These are phyloP conservation scores for Fusarium sublunatum DNA, from an alignment of 2,329 filamentous ascomycete genomes.

Conservation along the genomic window DNA sequence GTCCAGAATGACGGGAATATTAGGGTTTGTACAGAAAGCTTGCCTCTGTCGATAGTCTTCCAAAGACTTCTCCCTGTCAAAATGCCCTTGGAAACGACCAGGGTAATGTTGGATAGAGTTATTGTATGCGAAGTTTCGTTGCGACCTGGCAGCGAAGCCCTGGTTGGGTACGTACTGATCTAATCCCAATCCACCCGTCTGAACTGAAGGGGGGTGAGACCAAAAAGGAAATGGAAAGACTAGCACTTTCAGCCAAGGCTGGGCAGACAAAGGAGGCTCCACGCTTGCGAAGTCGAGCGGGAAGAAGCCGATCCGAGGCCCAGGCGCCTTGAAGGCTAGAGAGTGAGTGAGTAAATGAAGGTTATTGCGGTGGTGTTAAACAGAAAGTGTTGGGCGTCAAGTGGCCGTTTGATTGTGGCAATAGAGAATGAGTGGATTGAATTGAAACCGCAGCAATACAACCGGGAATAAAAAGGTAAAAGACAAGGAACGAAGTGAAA, in stretches of 20 bases:
- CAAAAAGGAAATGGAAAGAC: conserved; percentile 20
- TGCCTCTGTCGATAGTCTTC: conserved; percentile 8
- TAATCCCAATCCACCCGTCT: not conserved
- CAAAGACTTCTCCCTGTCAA: conserved; percentile 12
- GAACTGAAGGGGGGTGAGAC: conserved; percentile 26
- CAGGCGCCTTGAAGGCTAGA: not conserved
- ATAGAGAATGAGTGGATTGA: not conserved
- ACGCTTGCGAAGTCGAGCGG: conserved; percentile 26
- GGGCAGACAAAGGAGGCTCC: conserved; percentile 34
- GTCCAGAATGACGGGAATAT: not conserved
- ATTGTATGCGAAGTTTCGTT: conserved; percentile 22
- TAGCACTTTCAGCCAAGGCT: conserved; percentile 33
- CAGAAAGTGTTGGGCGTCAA: conserved; percentile 8
- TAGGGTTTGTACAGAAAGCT: not conserved
- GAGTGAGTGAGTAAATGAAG: conserved; percentile 13
- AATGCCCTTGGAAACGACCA: conserved; percentile 4
- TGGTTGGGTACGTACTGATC: conserved; percentile 29
- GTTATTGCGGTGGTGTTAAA: conserved; percentile 17
- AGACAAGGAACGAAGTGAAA: conserved; percentile 27
- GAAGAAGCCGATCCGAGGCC: conserved; percentile 25
- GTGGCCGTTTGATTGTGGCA: conserved; percentile 5
- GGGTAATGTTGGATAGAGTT: conserved; percentile 20
- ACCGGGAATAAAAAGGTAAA: conserved; percentile 4
- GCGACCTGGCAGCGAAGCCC: conserved; percentile 16
- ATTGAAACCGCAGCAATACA: conserved; percentile 10